Evolutionary conservation across 495 filamentous ascomycete species (phyloP).

Genomic region (Penicillium diatomitis): DNA sequence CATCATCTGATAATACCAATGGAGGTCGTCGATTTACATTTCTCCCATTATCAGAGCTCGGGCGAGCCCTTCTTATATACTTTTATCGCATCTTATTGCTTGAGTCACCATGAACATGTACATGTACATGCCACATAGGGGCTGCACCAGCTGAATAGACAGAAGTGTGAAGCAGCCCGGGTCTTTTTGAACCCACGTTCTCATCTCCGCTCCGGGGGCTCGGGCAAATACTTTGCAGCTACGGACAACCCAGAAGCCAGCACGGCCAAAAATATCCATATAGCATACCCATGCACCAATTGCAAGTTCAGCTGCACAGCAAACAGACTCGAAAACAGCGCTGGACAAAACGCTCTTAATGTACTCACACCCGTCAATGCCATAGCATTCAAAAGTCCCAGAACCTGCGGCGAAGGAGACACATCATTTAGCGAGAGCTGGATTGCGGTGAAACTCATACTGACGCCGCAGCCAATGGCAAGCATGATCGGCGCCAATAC

Average conservation of each 20-base stretch:
- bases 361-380: slow-evolving; percentile 45
- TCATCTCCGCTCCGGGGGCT: background rate
- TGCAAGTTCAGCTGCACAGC: slow-evolving; percentile 49
- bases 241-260: slow-evolving; percentile 39
- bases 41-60: no score
- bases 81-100: no score
- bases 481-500: slow-evolving; percentile 29
- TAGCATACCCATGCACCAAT: slow-evolving; percentile 49
- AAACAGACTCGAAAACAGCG: slow-evolving; percentile 50
- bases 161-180: no score
- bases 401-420: slow-evolving; percentile 44
- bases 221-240: slow-evolving; percentile 33
- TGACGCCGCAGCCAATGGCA: slow-evolving; percentile 46
- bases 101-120: no score
- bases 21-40: no score
- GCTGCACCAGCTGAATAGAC: no score
- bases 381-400: slow-evolving; percentile 59
- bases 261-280: slow-evolving; percentile 51
- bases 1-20: no score
- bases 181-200: no score
- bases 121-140: no score
- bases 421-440: slow-evolving; percentile 64
- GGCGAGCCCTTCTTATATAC: no score
- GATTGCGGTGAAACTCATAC: slow-evolving; percentile 59
- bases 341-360: slow-evolving; percentile 50